Conservation (phyloP, 805 yeast species). For the Lipomyces japonicus region DNA sequence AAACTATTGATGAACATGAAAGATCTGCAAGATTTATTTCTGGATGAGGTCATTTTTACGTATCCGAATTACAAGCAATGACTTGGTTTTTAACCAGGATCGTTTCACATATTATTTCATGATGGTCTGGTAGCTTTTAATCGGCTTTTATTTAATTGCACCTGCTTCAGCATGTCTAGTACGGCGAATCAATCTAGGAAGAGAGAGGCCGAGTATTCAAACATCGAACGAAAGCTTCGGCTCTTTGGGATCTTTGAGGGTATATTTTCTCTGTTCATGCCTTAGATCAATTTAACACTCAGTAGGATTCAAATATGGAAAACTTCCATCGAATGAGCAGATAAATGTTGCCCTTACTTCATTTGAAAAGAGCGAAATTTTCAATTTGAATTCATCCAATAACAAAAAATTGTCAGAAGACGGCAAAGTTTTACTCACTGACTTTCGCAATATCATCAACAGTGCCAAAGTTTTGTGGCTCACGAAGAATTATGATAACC, state of each 20-base stretch:
- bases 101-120: too few relatives aligned
- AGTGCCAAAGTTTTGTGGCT: constrained; percentile 12
- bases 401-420: constrained; percentile 17
- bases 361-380: constrained; percentile 6
- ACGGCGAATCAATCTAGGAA: too few relatives aligned
- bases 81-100: too few relatives aligned
- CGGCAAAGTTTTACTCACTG: constrained; percentile 11
- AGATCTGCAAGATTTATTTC: too few relatives aligned
- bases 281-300: not conserved
- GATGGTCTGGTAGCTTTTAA: too few relatives aligned
- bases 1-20: too few relatives aligned
- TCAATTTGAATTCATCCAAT: constrained; percentile 8
- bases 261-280: not conserved
- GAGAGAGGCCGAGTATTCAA: constrained; percentile 15
- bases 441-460: constrained; percentile 11
- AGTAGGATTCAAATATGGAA: constrained; percentile 24
- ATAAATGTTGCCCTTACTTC: constrained; percentile 26
- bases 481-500: constrained; percentile 20
- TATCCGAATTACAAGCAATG: too few relatives aligned
- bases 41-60: too few relatives aligned
- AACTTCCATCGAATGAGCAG: constrained; percentile 28
- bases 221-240: constrained; percentile 20
- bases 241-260: constrained; percentile 21
- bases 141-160: too few relatives aligned
- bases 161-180: too few relatives aligned